These are phyloP conservation scores for Phytophthora litchii DNA, from an alignment of 352 stramenopile genomes.

Conservation along the genomic window DNA sequence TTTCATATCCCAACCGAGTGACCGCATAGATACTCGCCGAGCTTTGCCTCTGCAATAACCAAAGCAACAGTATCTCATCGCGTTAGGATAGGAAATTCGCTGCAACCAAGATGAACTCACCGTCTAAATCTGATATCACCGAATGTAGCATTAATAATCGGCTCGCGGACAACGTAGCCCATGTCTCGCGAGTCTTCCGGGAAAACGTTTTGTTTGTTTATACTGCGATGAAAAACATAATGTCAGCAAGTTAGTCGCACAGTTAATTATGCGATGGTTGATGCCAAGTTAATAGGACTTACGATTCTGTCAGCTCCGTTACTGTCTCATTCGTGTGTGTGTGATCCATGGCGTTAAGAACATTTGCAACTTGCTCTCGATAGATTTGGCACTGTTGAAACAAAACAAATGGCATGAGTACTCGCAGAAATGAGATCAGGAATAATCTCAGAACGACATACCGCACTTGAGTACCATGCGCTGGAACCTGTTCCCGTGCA, in stretches of 20 bases:
- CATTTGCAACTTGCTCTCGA: constrained; percentile 83
- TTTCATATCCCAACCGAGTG: constrained; percentile 90
- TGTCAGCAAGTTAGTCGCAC: constrained; percentile 6
- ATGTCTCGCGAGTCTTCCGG: constrained; percentile 84
- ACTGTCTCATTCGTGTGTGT: constrained; percentile 90
- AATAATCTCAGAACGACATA: constrained; percentile 34
- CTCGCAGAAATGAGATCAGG: neutral
- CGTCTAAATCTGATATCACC: constrained; percentile 89
- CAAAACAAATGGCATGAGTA: constrained; percentile 12
- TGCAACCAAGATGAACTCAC: constrained; percentile 33
- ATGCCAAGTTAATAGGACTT: constrained; percentile 23
- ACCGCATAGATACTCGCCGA: constrained; percentile 87
- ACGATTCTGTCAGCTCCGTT: constrained; percentile 87
- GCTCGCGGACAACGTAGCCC: constrained; percentile 86
- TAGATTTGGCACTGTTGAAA: constrained; percentile 80
- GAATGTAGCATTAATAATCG: constrained; percentile 91
- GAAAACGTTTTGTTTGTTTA: constrained; percentile 89
- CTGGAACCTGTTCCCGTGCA: constrained; percentile 89
- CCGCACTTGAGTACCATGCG: constrained; percentile 87
- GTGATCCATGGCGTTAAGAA: constrained; percentile 85
- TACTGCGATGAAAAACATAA: constrained; percentile 44
- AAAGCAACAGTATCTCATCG: neutral
- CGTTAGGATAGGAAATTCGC: neutral
- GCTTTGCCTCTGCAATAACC: constrained; percentile 65
- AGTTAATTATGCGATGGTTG: neutral